phyloP scores from a whole-genome alignment of 2,329 filamentous ascomycete species.

The Sphaerulina musiva region DNA sequence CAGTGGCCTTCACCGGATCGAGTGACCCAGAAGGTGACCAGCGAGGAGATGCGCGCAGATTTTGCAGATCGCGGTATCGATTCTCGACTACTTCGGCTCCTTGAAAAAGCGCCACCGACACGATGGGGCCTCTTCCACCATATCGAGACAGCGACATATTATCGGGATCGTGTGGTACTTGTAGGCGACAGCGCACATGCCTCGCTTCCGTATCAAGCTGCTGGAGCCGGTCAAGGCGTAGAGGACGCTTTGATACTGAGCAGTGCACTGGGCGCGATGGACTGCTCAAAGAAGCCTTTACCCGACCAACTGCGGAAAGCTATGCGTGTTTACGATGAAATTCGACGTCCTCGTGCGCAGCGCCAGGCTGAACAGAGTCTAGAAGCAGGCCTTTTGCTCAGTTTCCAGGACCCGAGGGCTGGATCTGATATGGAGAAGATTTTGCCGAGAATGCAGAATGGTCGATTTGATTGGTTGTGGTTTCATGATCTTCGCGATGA shows the following conservation, averaged over 20 bases:
- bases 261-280: conserved; percentile 3
- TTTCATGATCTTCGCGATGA: conserved; percentile 12
- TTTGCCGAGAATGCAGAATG: conserved; percentile 9
- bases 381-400: conserved; percentile 13
- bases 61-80: conserved; percentile 5
- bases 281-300: not conserved
- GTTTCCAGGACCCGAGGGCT: conserved; percentile 4
- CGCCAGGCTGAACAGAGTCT: conserved; percentile 10
- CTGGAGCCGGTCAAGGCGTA: conserved; percentile 52
- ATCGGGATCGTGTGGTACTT: conserved; percentile 37
- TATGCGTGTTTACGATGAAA: conserved; percentile 8
- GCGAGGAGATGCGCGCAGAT: conserved; percentile 11
- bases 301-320: not conserved
- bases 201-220: conserved; percentile 50
- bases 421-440: conserved; percentile 14
- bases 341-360: conserved; percentile 15
- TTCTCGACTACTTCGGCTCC: conserved; percentile 5
- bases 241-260: conserved; percentile 48
- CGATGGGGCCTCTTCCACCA: conserved; percentile 48
- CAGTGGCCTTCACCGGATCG: not conserved
- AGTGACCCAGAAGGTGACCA: not conserved
- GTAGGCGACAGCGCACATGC: conserved; percentile 55
- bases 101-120: conserved; percentile 34
- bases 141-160: conserved; percentile 36
- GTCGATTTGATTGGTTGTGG: conserved; percentile 16